phyloP scores from a whole-genome alignment of 2,329 filamentous ascomycete genomes.

The Penicillium sp. region DNA sequence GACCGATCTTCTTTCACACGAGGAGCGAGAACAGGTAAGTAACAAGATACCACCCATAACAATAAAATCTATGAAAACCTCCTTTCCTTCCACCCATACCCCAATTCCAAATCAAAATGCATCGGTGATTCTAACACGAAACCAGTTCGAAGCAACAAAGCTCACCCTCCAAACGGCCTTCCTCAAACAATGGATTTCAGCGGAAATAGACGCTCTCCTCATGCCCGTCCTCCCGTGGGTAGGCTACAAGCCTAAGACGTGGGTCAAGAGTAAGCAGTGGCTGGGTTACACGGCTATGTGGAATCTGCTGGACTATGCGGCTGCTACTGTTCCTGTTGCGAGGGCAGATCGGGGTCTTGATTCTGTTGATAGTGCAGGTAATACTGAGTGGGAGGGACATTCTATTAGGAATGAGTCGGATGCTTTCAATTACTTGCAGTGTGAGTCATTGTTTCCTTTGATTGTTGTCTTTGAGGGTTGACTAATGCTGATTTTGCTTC shows the following conservation, averaged over 20 bases:
- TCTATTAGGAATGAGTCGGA: slow-evolving; percentile 48
- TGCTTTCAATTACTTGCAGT: slow-evolving; percentile 41
- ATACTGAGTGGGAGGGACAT: slow-evolving; percentile 33
- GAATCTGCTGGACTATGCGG: slow-evolving; percentile 37
- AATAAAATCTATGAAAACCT: accelerated
- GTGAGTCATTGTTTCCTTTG: not conserved
- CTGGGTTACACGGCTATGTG: slow-evolving; percentile 36
- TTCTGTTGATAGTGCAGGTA: slow-evolving; percentile 29
- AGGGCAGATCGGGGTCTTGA: slow-evolving; percentile 40
- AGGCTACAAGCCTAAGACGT: slow-evolving; percentile 5
- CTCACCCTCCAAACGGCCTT: slow-evolving; percentile 18
- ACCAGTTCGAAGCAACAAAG: slow-evolving; percentile 12
- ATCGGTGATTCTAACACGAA: no score
- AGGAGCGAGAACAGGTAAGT: slow-evolving; percentile 24
- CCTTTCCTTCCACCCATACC: no score
- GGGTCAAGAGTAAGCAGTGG: slow-evolving; percentile 29
- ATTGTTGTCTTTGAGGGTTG: not conserved
- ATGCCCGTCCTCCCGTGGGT: slow-evolving; percentile 31
- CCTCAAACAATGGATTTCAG: slow-evolving; percentile 26
- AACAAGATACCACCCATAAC: accelerated
- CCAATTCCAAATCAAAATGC: no score
- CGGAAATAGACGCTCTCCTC: slow-evolving; percentile 30
- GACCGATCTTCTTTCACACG: slow-evolving; percentile 21
- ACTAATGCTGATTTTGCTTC: not conserved
- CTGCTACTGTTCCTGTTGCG: slow-evolving; percentile 41